Percentiles rank a stretch among this genome's conserved stretches.
These are phyloP conservation scores for Polytrichum formosum DNA, from an alignment of 225 moss, liverwort and hornwort species.

Conservation along the genomic window DNA sequence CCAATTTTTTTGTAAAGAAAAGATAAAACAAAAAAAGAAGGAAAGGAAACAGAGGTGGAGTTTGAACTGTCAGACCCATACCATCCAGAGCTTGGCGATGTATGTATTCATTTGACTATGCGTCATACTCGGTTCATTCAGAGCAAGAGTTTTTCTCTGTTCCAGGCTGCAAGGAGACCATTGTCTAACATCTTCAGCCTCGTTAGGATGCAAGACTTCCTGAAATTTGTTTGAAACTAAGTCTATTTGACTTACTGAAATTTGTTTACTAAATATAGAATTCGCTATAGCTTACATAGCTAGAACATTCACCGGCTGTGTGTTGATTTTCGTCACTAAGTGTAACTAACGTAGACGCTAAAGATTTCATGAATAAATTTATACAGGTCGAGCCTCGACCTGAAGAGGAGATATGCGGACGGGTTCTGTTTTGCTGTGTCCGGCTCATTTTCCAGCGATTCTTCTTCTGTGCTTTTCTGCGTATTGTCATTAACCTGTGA, in stretches of 20 bases:
- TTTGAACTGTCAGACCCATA: not conserved
- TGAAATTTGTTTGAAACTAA: not conserved
- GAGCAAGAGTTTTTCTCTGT: not conserved
- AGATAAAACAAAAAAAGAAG: not conserved
- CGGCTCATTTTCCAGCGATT: not conserved
- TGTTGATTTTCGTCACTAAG: no score
- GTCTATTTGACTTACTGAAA: no score
- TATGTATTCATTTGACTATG: not conserved
- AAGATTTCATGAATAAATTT: not conserved
- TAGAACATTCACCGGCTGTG: no score
- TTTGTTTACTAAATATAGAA: not conserved
- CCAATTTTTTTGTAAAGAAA: not conserved
- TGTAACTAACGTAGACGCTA: no score
- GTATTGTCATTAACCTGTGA: slow-evolving; percentile 1
- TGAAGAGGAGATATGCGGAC: slow-evolving; percentile 13
- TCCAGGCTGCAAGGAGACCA: not conserved
- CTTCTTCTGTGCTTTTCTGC: not conserved
- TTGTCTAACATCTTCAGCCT: not conserved
- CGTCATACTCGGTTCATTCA: slow-evolving; percentile 4
- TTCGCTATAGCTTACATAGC: no score
- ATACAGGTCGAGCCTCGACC: slow-evolving; percentile 2
- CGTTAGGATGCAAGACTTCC: not conserved
- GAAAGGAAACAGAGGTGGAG: no score
- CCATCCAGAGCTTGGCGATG: slow-evolving; percentile 11
- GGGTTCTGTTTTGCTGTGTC: slow-evolving; percentile 3